Evolutionary conservation across 2,329 filamentous ascomycete species (phyloP), one percentile per base, ranked within the genome.

Genomic region (Colletotrichum truncatum): DNA sequence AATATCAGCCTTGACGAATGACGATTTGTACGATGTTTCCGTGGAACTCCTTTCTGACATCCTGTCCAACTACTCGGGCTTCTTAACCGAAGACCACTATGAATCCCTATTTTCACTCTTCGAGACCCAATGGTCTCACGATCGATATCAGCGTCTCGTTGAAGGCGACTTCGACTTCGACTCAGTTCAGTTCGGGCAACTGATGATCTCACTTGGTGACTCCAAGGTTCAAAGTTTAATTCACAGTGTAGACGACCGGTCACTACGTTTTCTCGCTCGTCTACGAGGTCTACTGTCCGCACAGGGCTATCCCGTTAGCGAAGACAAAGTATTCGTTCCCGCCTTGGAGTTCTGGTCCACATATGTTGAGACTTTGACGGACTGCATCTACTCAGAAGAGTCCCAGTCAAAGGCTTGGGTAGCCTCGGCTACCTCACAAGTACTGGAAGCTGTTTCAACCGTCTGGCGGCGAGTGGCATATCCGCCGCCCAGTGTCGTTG

Each of bases 341-440:
- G 87, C 90, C 1, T 83, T 95, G 12, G 92, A 96, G 71, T 95
- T 96, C 74, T 96, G 93, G 93, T 90, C 87, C 16, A 89, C 87
- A 1, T 93, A 90, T 73, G 87, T 92, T 6, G 92, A 94, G 76
- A 86, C 87, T 11, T 83, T 89, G 81, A 86, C 83, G 65, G 91
- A 89, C 73, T 81, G 78, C 9, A 78, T 85, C 46, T 87, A 83
- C 66, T 83, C 84, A 1, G 81, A 82, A n/a, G 81, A 84, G 23
- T 77, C 78, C 4, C 73, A 77, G 4, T 77, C 80, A 5, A 76
- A 80, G 3, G 70, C 77, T 6, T 93, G 90, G 89, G 82, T 90
- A 51, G 77, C 81, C 7, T 75, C 81, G 7, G 89, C 90, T 2
- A 83, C 88, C 52, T 77, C 81, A 7, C 83, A 89, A 60, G 81